These are phyloP conservation scores for Kalaharituber pfeilii DNA, from an alignment of 2,329 filamentous ascomycete genomes.

Conservation along the genomic window DNA sequence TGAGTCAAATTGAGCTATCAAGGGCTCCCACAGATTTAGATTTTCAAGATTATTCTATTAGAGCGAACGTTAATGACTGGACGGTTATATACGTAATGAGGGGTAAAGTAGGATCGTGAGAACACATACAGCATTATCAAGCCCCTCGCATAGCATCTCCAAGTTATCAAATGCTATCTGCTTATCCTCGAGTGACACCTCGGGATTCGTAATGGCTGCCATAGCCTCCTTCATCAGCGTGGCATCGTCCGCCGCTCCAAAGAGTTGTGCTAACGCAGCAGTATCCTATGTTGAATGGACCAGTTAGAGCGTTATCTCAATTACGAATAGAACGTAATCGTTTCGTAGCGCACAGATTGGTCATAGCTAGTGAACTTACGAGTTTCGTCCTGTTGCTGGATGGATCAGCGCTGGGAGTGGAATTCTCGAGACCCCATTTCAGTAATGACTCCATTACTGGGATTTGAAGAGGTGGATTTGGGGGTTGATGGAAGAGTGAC, in stretches of 20 bases:
- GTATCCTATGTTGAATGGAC: slow-evolving; percentile 31
- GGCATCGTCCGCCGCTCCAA: slow-evolving; percentile 66
- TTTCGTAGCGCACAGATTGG: too few relatives aligned
- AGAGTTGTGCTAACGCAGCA: slow-evolving; percentile 52
- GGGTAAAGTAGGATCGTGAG: not conserved
- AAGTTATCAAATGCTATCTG: slow-evolving; percentile 84
- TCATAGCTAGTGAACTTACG: slow-evolving; percentile 18
- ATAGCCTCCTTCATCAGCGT: slow-evolving; percentile 82
- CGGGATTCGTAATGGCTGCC: slow-evolving; percentile 49
- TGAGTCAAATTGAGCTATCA: slow-evolving; percentile 52
- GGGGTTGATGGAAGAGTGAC: too few relatives aligned
- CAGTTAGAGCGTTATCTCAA: not conserved
- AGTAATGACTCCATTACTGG: slow-evolving; percentile 66
- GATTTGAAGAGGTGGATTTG: too few relatives aligned
- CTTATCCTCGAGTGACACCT: slow-evolving; percentile 55
- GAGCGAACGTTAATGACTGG: not conserved
- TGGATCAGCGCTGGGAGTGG: slow-evolving; percentile 24
- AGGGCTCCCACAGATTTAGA: slow-evolving; percentile 62
- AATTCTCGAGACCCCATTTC: slow-evolving; percentile 52
- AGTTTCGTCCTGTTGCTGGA: slow-evolving; percentile 26
- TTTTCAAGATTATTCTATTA: slow-evolving; percentile 59
- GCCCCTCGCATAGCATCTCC: slow-evolving; percentile 74
- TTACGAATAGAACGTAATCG: not conserved
- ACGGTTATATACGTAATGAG: too few relatives aligned
- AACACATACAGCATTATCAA: slow-evolving; percentile 57